Evolutionary conservation across 2,329 filamentous ascomycete species (phyloP).

Genomic region (Cadophora sp.): DNA sequence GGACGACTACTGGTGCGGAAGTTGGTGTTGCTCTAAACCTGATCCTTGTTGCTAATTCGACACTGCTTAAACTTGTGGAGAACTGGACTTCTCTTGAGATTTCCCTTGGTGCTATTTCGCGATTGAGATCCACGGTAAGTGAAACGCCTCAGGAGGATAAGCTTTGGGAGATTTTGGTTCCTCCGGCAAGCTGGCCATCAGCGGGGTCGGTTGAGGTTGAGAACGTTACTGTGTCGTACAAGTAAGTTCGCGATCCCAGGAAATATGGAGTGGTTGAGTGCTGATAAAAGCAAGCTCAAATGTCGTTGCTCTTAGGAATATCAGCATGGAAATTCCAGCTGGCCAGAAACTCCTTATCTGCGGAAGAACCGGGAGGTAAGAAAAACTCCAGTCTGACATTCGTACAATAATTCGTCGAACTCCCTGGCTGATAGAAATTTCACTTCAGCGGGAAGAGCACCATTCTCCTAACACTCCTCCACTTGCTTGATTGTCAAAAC

Average conservation of each 20-base stretch:
- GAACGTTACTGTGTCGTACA: constrained; percentile 40
- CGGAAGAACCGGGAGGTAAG: constrained; percentile 45
- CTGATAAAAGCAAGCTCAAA: constrained; percentile 11
- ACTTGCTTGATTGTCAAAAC: constrained; percentile 68
- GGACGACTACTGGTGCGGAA: background rate
- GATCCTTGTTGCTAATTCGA: constrained; percentile 45
- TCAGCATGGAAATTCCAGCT: constrained; percentile 28
- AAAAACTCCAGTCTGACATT: background rate
- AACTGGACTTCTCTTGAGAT: constrained; percentile 65
- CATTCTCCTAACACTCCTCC: constrained; percentile 55
- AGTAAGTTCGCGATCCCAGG: constrained; percentile 11
- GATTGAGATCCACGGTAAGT: constrained; percentile 57
- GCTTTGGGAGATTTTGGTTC: constrained; percentile 14
- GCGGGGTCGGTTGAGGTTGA: constrained; percentile 41
- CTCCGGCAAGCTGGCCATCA: constrained; percentile 43
- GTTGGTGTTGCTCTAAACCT: constrained; percentile 47
- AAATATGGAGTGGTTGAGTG: too few relatives aligned
- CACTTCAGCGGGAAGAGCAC: constrained; percentile 52
- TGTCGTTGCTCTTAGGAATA: constrained; percentile 24
- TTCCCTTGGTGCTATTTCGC: constrained; percentile 60
- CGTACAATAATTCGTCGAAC: background rate
- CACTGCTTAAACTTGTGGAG: constrained; percentile 51
- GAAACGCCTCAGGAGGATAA: constrained; percentile 46
- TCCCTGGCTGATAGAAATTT: background rate
- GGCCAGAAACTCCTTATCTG: constrained; percentile 59